Conservation (phyloP, 768 basidiomycete genomes). For the Mrakia blollopis region DNA sequence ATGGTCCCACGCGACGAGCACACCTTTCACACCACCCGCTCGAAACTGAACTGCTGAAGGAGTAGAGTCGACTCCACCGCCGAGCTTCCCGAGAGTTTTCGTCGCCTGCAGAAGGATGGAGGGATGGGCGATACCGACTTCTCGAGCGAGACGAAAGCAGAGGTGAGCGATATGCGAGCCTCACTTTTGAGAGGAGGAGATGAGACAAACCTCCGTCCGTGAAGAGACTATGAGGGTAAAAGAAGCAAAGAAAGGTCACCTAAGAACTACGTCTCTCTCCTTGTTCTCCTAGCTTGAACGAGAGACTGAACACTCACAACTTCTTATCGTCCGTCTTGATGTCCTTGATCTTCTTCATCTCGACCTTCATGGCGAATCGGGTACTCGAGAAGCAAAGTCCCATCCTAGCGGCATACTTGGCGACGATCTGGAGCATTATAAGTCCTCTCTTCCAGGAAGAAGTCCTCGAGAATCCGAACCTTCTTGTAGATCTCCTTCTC, state of each 20-base stretch:
- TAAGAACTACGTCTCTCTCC: not conserved
- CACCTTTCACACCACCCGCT: slow-evolving; percentile 43
- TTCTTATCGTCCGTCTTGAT: too few relatives aligned
- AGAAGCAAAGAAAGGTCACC: not conserved
- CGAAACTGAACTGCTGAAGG: slow-evolving; percentile 44
- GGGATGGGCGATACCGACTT: slow-evolving; percentile 39
- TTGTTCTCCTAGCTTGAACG: too few relatives aligned
- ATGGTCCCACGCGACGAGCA: slow-evolving; percentile 32
- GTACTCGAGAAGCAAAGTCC: slow-evolving; percentile 41
- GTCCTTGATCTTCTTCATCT: slow-evolving; percentile 23
- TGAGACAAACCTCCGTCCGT: slow-evolving; percentile 38
- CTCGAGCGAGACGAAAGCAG: too few relatives aligned
- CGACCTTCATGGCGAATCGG: slow-evolving; percentile 36
- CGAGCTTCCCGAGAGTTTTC: slow-evolving; percentile 36
- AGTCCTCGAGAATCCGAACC: not conserved
- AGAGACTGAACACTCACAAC: too few relatives aligned
- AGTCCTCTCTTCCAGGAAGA: not conserved
- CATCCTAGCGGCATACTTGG: slow-evolving; percentile 42
- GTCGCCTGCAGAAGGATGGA: slow-evolving; percentile 39
- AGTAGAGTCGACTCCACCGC: slow-evolving; percentile 36
- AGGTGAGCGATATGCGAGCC: too few relatives aligned
- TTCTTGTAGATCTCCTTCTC: not conserved
- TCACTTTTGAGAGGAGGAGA: too few relatives aligned
- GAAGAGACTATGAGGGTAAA: slow-evolving; percentile 32
- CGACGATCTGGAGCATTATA: slow-evolving; percentile 32